Base-by-base conservation (phyloP, 345 rosid genomes). In the Alliaria petiolata region DNA sequence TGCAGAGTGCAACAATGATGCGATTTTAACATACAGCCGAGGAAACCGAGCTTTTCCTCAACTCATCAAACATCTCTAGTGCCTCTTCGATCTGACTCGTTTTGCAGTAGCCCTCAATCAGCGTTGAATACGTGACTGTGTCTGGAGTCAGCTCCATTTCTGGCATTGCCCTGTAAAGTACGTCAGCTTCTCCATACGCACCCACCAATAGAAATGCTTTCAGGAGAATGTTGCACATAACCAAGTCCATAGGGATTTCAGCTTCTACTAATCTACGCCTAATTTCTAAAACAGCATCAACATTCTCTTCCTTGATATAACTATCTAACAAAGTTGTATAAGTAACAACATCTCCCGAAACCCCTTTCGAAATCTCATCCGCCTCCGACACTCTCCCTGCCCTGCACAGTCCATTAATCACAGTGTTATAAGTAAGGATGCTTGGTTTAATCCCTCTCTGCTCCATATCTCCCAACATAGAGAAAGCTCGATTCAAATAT, bases 131-230 rank as follows among this genome's bases (percentile, higher is more conserved):
- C 1, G 95, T 92, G 81, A 75, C 62, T 16, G 82, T 79, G 79
- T 90, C 74, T 51, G 90, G 84, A 62, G 72, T 65, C 83, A 92
- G 75, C 56, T 81, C 67, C 85, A 83, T 76, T 73, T 81, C 80
- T 15, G 82, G 70, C 90, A 92, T 85, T 55, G 83, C 75, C 75
- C 72, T 81, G 78, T 81, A 89, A 33, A 92, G 80, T 14, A 83
- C 82, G 74, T 11, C 43, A 8, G 89, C 93, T 78, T 89, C 96
- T 75, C 84, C 90, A 81, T 79, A 79, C 34, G 87, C 92, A 60
- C 96, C 98, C 19, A 86, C 81, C 80, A 86, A 72, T 51, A 86
- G 69, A 55, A 83, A 84, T 51, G 95, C 95, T 80, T 82, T 89
- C 45, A 92, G 81, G 25, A 89, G 84, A 71, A 86, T 45, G 67